Evolutionary conservation across 1,139 yeast species (phyloP).

Genomic region (Debaryomyces fabryi): DNA sequence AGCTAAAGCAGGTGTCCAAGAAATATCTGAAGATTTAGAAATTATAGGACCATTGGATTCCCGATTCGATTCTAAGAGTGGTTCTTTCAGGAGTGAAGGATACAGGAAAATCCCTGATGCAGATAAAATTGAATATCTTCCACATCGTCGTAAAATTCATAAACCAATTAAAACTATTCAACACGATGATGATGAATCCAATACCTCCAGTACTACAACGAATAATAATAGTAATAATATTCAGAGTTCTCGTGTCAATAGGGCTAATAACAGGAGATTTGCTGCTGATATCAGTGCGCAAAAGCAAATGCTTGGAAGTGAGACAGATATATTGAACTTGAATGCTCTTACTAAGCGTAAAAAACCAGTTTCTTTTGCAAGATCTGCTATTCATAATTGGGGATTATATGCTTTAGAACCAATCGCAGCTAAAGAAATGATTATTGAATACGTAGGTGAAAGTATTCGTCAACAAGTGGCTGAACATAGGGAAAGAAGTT

Average conservation of each 20-base stretch:
- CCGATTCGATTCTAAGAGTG: slow-evolving; percentile 50
- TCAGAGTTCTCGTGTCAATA: slow-evolving; percentile 79
- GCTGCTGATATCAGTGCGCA: slow-evolving; percentile 91
- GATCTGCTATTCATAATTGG: slow-evolving; percentile 98
- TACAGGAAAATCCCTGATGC: slow-evolving; percentile 73
- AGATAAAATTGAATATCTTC: slow-evolving; percentile 73
- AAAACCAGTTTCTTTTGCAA: slow-evolving; percentile 92
- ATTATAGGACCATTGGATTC: slow-evolving; percentile 34
- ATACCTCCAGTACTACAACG: slow-evolving; percentile 22
- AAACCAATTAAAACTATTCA: slow-evolving; percentile 61
- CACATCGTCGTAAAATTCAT: slow-evolving; percentile 64
- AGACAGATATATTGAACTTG: slow-evolving; percentile 77
- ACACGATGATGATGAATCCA: slow-evolving; percentile 55
- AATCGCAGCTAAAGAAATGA: slow-evolving; percentile 93
- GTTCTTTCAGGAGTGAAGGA: slow-evolving; percentile 76
- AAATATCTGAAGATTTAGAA: slow-evolving; percentile 32
- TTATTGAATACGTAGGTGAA: slow-evolving; percentile 98
- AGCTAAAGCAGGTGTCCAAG: slow-evolving; percentile 20
- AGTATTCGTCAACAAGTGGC: slow-evolving; percentile 93
- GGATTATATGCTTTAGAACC: slow-evolving; percentile 95
- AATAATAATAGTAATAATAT: slow-evolving; percentile 19
- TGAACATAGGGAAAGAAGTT: slow-evolving; percentile 85
- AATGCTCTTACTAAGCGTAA: slow-evolving; percentile 82
- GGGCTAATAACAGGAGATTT: slow-evolving; percentile 86
- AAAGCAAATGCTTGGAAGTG: slow-evolving; percentile 74